These are phyloP conservation scores for Calonectria henricotiae DNA, from an alignment of 2,329 filamentous ascomycete genomes.

Conservation along the genomic window DNA sequence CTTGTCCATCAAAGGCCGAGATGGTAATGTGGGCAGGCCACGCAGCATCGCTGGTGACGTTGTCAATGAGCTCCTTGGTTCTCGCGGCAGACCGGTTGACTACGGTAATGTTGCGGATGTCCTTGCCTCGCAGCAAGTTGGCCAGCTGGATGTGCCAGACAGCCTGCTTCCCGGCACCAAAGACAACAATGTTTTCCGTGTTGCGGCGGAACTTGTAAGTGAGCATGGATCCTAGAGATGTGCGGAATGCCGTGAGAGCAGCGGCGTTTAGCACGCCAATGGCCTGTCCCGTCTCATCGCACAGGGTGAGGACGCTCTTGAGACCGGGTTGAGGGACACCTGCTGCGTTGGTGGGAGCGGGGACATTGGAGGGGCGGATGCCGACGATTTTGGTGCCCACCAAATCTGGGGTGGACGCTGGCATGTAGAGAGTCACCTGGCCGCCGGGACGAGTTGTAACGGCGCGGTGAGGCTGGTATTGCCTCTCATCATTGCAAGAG, in stretches of 20 bases:
- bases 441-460: conserved; percentile 74
- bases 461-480: conserved; percentile 76
- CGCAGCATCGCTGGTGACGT: conserved; percentile 33
- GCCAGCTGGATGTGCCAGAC: conserved; percentile 82
- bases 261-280: conserved; percentile 77
- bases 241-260: conserved; percentile 80
- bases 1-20: conserved; percentile 33
- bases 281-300: conserved; percentile 72
- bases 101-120: conserved; percentile 53
- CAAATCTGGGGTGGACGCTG: conserved; percentile 72
- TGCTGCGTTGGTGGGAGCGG: conserved; percentile 32
- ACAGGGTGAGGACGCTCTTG: conserved; percentile 70
- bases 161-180: conserved; percentile 81
- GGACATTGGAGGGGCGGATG: conserved; percentile 50
- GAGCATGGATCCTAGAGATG: conserved; percentile 75
- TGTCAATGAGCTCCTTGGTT: conserved; percentile 46
- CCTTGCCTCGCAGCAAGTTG: conserved; percentile 65
- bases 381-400: conserved; percentile 77
- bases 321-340: conserved; percentile 60
- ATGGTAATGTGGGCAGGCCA: conserved; percentile 45
- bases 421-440: conserved; percentile 78
- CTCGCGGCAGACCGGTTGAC: conserved; percentile 55
- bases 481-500: conserved; percentile 73
- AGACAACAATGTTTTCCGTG: conserved; percentile 72
- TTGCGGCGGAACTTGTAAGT: conserved; percentile 62